A percentile compares a stretch with the other conserved stretches of the same genome.
phyloP scores from a whole-genome alignment of 1,139 yeast species.

The Hemisphaericaspora lyxosophila region DNA sequence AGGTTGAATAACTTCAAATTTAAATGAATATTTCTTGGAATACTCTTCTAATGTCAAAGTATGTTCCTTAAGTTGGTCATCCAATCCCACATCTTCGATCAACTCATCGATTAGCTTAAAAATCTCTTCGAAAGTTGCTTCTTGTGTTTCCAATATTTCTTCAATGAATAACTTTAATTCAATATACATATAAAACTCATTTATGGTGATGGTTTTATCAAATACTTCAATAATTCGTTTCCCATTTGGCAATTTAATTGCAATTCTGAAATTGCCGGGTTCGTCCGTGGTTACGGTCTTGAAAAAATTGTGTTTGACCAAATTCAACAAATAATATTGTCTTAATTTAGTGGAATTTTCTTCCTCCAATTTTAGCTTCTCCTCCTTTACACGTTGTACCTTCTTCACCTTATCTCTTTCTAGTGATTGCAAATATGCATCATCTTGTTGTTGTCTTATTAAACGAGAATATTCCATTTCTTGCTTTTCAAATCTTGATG shows the following conservation, averaged over 20 bases:
- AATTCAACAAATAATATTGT: conserved; percentile 17
- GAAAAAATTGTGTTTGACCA: conserved; percentile 17
- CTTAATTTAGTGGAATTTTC: conserved; percentile 15
- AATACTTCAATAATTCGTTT: conserved; percentile 60
- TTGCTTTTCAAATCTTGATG: conserved; percentile 51
- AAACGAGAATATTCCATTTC: conserved; percentile 52
- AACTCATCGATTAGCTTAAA: conserved; percentile 13
- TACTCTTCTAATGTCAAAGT: conserved; percentile 20
- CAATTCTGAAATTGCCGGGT: conserved; percentile 24
- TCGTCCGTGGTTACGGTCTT: conserved; percentile 11
- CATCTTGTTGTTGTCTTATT: conserved; percentile 57
- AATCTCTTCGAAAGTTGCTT: conserved; percentile 15
- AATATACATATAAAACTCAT: conserved; percentile 64
- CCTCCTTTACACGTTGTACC: conserved; percentile 31
- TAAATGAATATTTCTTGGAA: conserved; percentile 25
- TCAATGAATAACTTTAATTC: conserved; percentile 41
- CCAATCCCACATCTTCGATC: conserved; percentile 11
- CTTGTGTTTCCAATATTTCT: conserved; percentile 9
- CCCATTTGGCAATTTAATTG: conserved; percentile 55
- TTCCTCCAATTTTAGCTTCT: conserved; percentile 16
- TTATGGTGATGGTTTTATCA: conserved; percentile 45
- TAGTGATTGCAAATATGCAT: conserved; percentile 53
- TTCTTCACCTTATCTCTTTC: conserved; percentile 44
- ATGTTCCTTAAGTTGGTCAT: conserved; percentile 11
- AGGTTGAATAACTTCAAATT: conserved; percentile 45